phyloP scores from a whole-genome alignment of 2,329 filamentous ascomycete genomes.

The Sporothrix euskadiensis region DNA sequence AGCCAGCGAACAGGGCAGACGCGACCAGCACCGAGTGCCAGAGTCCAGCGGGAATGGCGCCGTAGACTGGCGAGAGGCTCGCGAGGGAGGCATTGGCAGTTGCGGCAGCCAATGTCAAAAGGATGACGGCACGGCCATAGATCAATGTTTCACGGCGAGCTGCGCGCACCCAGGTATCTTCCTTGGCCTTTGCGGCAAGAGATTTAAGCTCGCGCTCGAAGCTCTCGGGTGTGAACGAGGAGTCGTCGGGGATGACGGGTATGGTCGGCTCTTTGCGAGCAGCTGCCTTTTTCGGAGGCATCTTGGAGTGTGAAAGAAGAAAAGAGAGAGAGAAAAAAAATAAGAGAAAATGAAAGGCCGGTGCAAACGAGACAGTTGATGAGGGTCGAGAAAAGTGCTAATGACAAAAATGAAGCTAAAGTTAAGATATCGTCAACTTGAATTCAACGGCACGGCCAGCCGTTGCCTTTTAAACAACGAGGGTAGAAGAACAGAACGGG shows the following conservation, averaged over 20 bases:
- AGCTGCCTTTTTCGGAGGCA: constrained; percentile 29
- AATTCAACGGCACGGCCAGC: constrained; percentile 28
- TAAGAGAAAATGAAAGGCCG: neutral
- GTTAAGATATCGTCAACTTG: neutral
- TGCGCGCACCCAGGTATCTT: constrained; percentile 41
- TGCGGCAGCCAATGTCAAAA: constrained; percentile 61
- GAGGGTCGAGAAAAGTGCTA: neutral
- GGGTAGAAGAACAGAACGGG: neutral
- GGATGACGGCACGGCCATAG: constrained; percentile 45
- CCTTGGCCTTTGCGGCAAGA: constrained; percentile 50
- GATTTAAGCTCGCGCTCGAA: constrained; percentile 57
- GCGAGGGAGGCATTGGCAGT: constrained; percentile 72
- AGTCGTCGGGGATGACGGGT: constrained; percentile 36
- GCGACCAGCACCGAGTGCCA: constrained; percentile 70
- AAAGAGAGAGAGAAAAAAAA: neutral
- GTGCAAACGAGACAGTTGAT: too few relatives aligned
- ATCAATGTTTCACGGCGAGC: constrained; percentile 43
- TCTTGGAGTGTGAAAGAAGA: neutral
- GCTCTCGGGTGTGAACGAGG: constrained; percentile 50
- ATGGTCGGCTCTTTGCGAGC: constrained; percentile 7
- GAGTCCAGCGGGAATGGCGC: constrained; percentile 72
- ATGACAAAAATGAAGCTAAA: constrained; percentile 15
- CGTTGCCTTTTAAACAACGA: constrained; percentile 21
- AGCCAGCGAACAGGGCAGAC: constrained; percentile 68
- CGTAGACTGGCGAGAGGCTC: constrained; percentile 83